These are phyloP conservation scores for Podila epigama DNA, from an alignment of 192 early-diverging fungal species.

Conservation along the genomic window DNA sequence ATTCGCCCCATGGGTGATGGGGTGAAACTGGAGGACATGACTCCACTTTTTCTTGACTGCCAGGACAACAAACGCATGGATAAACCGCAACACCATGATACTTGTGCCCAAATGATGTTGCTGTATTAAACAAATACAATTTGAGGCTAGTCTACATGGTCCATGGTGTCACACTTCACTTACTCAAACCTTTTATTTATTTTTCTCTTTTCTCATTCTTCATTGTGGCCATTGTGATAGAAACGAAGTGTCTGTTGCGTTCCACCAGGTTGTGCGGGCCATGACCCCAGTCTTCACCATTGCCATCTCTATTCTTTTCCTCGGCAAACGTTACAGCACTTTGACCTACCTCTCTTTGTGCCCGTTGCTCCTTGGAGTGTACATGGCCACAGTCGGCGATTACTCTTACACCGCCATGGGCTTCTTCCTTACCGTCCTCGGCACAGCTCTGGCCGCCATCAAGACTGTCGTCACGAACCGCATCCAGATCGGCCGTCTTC, in stretches of 20 bases:
- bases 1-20: no score
- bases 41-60: no score
- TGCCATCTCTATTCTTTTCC: conserved; percentile 64
- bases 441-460: conserved; percentile 77
- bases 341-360: conserved; percentile 68
- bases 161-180: neutral
- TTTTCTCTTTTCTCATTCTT: neutral
- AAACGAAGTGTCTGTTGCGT: conserved; percentile 47
- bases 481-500: conserved; percentile 79
- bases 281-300: conserved; percentile 88
- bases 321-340: conserved; percentile 60
- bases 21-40: no score
- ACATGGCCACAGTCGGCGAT: conserved; percentile 85
- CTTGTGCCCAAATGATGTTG: no score
- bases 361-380: conserved; percentile 78
- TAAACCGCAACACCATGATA: no score
- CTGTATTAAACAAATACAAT: no score
- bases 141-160: no score
- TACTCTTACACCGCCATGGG: conserved; percentile 76
- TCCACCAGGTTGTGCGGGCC: conserved; percentile 87
- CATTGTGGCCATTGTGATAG: conserved; percentile 2
- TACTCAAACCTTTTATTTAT: neutral
- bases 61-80: no score
- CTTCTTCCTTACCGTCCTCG: conserved; percentile 80
- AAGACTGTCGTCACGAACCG: conserved; percentile 89